Base-by-base conservation (phyloP, 2,329 filamentous ascomycete species). In the Colletotrichum musae region DNA sequence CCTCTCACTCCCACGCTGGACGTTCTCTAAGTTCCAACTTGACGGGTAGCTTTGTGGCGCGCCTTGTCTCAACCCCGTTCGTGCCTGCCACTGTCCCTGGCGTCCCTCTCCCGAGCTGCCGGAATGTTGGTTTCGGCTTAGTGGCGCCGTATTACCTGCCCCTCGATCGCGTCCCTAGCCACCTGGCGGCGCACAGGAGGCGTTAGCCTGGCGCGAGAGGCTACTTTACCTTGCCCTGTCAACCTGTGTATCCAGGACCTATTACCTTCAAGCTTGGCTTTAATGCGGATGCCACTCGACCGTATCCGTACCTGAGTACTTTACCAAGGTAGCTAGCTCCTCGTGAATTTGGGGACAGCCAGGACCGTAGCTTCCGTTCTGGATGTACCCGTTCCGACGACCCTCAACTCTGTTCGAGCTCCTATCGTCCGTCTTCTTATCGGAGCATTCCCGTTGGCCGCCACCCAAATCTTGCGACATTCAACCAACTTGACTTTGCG, bases 71-170 rank as follows among this genome's bases (percentile, higher is more conserved):
- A 26, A 59, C 18, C 36, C 66, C 51, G 32, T 32, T 51, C 62
- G 36, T 51, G 50, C 18, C 61, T 45, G 41, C 32, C 28, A 65
- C 45, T 52, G 60, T 21, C 39, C 59, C 32, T 67, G 43, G 62
- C 51, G 26, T 51, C 67, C 36, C 43, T 61, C 39, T 61, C 45
- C 66, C 63, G 57, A 61, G 57, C 63, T 70, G 62, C 39, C 56
- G 67, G 67, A 67, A 70, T 70, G 67, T 57, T 70, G 67, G 26
- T 57, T 58, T 61, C 45, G 45, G 67, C n/a, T 63, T 70, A 67
- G 67, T 70, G 41, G 36, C 63, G 16, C 32, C 62, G 43, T 60
- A 24, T 24, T 24, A 32, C 43, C 62, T 61, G 54, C 66, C 66
- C 66, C 66, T 66, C 61, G 56, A 65, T 16, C 32, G 32, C 32